Evolutionary conservation across 2,329 filamentous ascomycete genomes (phyloP).

Genomic region (Ascochyta lentis): DNA sequence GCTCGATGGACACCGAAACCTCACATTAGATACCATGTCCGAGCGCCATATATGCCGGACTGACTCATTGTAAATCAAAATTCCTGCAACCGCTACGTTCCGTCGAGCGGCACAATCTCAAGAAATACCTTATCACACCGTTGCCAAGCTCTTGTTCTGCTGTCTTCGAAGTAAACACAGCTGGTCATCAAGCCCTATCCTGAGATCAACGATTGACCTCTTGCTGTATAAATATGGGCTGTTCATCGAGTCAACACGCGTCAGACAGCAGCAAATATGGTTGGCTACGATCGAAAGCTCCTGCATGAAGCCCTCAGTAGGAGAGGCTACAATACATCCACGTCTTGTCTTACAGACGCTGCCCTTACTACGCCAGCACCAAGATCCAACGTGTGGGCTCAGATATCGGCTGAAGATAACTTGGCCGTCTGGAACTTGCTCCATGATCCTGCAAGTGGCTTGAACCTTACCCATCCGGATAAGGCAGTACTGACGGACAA

Average conservation of each 20-base stretch:
- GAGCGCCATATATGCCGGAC: neutral
- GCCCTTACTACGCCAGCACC: conserved; percentile 40
- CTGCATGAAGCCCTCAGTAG: conserved; percentile 28
- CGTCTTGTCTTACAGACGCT: conserved; percentile 21
- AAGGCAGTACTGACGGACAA: conserved; percentile 54
- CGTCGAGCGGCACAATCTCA: neutral
- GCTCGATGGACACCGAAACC: neutral
- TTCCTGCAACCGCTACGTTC: neutral
- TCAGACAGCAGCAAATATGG: neutral
- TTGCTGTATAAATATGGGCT: neutral
- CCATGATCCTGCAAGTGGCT: conserved; percentile 49
- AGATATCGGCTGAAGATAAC: conserved; percentile 53
- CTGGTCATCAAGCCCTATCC: neutral
- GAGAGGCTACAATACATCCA: conserved; percentile 17
- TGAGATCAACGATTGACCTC: neutral
- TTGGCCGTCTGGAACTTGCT: conserved; percentile 54
- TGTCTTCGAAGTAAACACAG: neutral
- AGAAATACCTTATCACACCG: neutral
- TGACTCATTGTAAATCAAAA: neutral
- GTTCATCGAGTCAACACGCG: neutral
- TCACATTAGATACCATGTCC: neutral
- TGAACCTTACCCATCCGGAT: conserved; percentile 55
- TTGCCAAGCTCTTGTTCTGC: neutral
- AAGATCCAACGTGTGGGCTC: conserved; percentile 52
- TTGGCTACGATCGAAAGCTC: conserved; percentile 26